Evolutionary conservation across 495 filamentous ascomycete genomes (phyloP).

Genomic region (Xylaria palmicola): DNA sequence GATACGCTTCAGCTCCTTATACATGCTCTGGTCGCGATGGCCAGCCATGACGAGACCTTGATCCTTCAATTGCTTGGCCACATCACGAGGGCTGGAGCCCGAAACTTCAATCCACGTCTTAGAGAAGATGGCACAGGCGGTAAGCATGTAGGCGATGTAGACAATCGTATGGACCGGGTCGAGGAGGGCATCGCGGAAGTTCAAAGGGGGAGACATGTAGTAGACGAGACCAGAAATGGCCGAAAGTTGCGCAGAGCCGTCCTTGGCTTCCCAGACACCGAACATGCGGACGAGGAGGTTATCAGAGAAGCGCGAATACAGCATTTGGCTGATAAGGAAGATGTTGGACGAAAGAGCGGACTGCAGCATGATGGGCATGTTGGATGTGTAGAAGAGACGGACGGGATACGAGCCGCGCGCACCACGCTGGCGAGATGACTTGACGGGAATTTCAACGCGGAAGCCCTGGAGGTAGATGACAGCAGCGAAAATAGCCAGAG

Average conservation of each 20-base stretch:
- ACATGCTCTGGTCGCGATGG: conserved; percentile 99
- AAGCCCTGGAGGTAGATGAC: conserved; percentile 99
- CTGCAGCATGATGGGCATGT: conserved; percentile 99
- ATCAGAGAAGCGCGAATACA: conserved; percentile 97
- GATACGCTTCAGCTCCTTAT: conserved; percentile 98
- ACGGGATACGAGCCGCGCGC: conserved; percentile 84
- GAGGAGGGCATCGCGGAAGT: conserved; percentile 92
- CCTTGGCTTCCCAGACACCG: conserved; percentile 97
- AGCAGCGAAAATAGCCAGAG: conserved; percentile 87
- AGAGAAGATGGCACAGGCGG: conserved; percentile 96
- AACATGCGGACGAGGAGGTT: conserved; percentile 96
- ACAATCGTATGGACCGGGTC: conserved; percentile 96
- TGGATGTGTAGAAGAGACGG: conserved; percentile 83
- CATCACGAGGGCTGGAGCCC: conserved; percentile 93
- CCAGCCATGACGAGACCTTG: conserved; percentile 99
- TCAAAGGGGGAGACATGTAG: conserved; percentile 98
- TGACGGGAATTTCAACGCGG: conserved; percentile 99
- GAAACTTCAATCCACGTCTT: conserved; percentile 99
- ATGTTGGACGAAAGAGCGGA: conserved; percentile 97
- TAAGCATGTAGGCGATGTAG: conserved; percentile 96
- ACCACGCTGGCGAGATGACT: conserved; percentile 97
- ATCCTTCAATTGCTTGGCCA: conserved; percentile 99
- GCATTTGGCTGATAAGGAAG: conserved; percentile 98
- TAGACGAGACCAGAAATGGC: conserved; percentile 91
- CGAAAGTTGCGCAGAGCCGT: conserved; percentile 92